Evolutionary conservation across 1,139 yeast species (phyloP).

Genomic region (Lodderomyces elongisporus): DNA sequence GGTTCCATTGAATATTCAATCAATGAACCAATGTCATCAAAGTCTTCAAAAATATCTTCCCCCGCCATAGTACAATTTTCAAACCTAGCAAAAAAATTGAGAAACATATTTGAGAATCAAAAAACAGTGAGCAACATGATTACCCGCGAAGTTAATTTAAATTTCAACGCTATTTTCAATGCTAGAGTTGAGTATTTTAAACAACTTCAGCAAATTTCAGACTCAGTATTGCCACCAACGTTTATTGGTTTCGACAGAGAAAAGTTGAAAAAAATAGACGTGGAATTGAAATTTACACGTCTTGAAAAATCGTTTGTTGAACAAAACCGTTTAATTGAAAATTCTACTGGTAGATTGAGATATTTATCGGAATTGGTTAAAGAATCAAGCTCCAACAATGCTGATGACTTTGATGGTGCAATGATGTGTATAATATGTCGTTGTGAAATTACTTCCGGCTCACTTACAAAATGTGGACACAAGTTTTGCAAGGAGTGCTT

Average conservation of each 20-base stretch:
- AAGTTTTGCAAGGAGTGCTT: constrained; percentile 78
- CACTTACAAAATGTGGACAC: constrained; percentile 86
- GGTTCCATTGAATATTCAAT: constrained; percentile 24
- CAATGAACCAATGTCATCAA: constrained; percentile 4
- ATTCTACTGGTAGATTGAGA: constrained; percentile 49
- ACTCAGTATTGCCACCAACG: constrained; percentile 49
- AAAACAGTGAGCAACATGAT: constrained; percentile 33
- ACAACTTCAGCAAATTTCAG: constrained; percentile 81
- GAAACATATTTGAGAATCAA: constrained; percentile 37
- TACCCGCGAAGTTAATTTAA: constrained; percentile 46
- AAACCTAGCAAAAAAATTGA: constrained; percentile 20
- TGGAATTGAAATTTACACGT: not conserved
- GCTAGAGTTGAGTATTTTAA: constrained; percentile 74
- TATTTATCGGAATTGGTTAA: constrained; percentile 44
- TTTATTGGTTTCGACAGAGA: constrained; percentile 19
- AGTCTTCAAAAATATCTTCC: constrained; percentile 11
- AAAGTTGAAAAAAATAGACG: constrained; percentile 8
- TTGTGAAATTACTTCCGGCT: constrained; percentile 62
- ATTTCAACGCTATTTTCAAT: constrained; percentile 66
- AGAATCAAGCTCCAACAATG: constrained; percentile 12
- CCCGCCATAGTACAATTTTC: constrained; percentile 18
- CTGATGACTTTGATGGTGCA: constrained; percentile 8
- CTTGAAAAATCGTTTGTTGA: not conserved
- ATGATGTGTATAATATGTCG: constrained; percentile 74
- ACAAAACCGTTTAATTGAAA: constrained; percentile 21